phyloP scores from a whole-genome alignment of 2,329 filamentous ascomycete species.

The Aspergillus sp. region DNA sequence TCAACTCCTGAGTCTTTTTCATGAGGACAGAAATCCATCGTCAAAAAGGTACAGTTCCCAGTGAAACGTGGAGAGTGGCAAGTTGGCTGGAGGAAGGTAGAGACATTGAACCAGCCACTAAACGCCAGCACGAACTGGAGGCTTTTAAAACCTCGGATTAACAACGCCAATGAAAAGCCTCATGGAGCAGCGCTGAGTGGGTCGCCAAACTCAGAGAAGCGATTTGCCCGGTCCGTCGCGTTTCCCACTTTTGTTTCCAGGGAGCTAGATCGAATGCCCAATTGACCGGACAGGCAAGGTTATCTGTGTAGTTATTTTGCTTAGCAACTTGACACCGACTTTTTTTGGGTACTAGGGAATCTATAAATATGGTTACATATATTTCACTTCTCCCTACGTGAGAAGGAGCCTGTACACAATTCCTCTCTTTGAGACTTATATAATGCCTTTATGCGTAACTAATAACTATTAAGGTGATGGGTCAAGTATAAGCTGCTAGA shows the following conservation, averaged over 20 bases:
- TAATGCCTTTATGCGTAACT: conserved; percentile 8
- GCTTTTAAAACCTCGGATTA: not conserved
- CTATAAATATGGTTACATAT: conserved; percentile 2
- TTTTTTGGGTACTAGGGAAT: not conserved
- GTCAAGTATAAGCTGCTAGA: conserved; percentile 10
- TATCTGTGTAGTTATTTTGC: conserved; percentile 1
- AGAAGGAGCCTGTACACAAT: conserved; percentile 1
- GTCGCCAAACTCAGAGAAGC: not conserved
- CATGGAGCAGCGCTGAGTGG: not conserved
- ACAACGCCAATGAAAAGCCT: not conserved
- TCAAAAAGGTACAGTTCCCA: not conserved
- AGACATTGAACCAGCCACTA: not conserved
- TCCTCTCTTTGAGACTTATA: conserved; percentile 4
- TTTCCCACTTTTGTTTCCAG: not conserved
- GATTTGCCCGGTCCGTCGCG: conserved; percentile 1
- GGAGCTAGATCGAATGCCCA: not conserved
- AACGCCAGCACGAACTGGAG: not conserved
- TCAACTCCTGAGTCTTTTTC: not conserved
- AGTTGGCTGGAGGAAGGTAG: not conserved
- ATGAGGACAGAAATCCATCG: not conserved
- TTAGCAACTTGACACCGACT: conserved; percentile 5
- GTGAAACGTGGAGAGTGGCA: not conserved
- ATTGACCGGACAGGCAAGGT: conserved; percentile 2
- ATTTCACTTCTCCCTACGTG: not conserved
- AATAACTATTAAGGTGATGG: conserved; percentile 1